These are phyloP conservation scores for Xylaria hypoxylon DNA, from an alignment of 2,329 filamentous ascomycete species.

Conservation along the genomic window DNA sequence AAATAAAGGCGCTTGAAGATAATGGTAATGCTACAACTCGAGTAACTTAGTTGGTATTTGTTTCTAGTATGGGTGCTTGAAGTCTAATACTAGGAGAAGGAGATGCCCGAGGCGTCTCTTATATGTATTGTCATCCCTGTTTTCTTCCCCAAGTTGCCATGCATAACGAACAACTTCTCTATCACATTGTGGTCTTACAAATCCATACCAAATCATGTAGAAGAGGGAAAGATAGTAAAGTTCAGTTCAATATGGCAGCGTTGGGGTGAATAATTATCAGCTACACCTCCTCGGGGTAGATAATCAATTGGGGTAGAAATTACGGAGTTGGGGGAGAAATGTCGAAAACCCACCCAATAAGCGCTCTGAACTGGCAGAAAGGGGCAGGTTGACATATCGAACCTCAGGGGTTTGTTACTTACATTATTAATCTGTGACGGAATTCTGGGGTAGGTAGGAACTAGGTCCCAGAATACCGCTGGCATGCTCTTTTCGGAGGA, in stretches of 20 bases:
- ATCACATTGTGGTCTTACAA: background rate
- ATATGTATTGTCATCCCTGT: slow-evolving; percentile 12
- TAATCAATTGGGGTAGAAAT: slow-evolving; percentile 29
- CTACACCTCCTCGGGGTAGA: slow-evolving; percentile 3
- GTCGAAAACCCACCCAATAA: slow-evolving; percentile 2
- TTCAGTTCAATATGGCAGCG: background rate
- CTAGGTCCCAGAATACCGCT: no score
- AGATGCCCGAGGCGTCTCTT: slow-evolving; percentile 7
- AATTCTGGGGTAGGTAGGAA: no score
- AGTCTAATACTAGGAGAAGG: background rate
- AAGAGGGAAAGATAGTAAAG: background rate
- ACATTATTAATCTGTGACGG: slow-evolving; percentile 21
- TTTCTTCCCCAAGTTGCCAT: slow-evolving; percentile 17
- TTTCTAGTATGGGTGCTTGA: background rate
- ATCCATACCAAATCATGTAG: background rate
- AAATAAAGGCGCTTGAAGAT: background rate
- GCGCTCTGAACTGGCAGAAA: background rate
- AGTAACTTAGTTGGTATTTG: background rate
- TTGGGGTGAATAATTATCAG: slow-evolving; percentile 13
- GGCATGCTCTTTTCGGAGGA: no score
- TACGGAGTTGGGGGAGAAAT: slow-evolving; percentile 15
- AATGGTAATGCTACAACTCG: background rate
- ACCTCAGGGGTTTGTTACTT: background rate
- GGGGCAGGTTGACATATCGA: background rate
- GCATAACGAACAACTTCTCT: background rate